Conservation (phyloP, 75 land plant genomes). For the Cunninghamia lanceolata region DNA sequence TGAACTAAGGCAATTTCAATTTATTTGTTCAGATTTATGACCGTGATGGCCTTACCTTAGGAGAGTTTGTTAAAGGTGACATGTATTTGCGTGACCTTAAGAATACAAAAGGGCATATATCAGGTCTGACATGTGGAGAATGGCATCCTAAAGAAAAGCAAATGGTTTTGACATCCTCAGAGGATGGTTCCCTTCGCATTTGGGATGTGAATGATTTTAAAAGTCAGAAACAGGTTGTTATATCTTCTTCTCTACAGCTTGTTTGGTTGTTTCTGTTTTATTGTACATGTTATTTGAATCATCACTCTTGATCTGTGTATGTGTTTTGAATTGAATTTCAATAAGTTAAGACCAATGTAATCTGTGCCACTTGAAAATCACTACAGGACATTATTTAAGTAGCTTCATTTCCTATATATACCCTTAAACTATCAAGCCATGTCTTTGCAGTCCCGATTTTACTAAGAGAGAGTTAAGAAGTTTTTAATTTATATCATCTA, state of each 20-base stretch:
- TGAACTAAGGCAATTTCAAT: conserved; percentile 5
- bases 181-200: conserved; percentile 96
- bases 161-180: conserved; percentile 94
- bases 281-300: neutral
- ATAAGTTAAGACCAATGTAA: neutral
- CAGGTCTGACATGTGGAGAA: conserved; percentile 93
- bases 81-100: conserved; percentile 99
- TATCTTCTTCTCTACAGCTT: conserved; percentile 9
- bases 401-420: neutral
- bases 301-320: neutral
- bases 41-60: conserved; percentile 92
- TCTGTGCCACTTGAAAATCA: neutral
- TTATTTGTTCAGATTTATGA: conserved; percentile 72
- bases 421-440: neutral
- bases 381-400: neutral
- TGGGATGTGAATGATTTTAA: conserved; percentile 97
- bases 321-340: neutral
- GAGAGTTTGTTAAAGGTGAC: conserved; percentile 95
- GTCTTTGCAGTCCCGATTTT: neutral
- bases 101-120: conserved; percentile 96
- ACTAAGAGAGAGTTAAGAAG: neutral
- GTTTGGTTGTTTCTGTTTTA: neutral
- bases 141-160: conserved; percentile 97
- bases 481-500: neutral
- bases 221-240: conserved; percentile 87